Conservation (phyloP, 768 basidiomycete species). For the Boletus rubropictus region DNA sequence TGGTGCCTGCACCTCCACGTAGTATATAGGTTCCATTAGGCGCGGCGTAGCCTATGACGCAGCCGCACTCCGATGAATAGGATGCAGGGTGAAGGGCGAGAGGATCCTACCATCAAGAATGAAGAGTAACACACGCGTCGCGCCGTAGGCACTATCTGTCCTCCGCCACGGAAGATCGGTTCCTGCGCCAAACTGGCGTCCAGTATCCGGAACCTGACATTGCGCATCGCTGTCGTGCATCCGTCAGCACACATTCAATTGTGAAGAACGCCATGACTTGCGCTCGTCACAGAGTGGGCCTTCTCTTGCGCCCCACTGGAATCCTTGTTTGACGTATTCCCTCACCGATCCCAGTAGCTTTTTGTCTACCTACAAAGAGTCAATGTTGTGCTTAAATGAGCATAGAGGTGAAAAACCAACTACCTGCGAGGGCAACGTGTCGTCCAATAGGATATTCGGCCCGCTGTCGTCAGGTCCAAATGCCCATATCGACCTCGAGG, state of each 20-base stretch:
- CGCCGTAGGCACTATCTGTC: conserved; percentile 98
- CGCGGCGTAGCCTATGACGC: conserved; percentile 77
- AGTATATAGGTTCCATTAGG: conserved; percentile 96
- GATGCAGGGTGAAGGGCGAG: conserved; percentile 5
- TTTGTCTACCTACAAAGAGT: conserved; percentile 70
- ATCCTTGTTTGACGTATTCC: conserved; percentile 97
- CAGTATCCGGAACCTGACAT: conserved; percentile 94
- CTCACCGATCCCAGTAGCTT: conserved; percentile 83
- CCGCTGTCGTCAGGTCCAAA: conserved; percentile 97
- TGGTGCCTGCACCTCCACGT: conserved; percentile 98
- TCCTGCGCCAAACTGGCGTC: conserved; percentile 91
- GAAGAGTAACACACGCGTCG: conserved; percentile 98
- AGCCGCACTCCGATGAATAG: background rate
- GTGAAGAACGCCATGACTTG: conserved; percentile 42
- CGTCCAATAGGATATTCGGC: conserved; percentile 89
- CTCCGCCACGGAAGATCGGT: conserved; percentile 96
- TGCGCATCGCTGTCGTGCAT: conserved; percentile 75
- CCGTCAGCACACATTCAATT: background rate
- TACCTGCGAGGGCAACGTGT: conserved; percentile 92
- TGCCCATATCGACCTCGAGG: conserved; percentile 98
- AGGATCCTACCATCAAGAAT: conserved; percentile 81
- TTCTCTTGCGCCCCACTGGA: conserved; percentile 98
- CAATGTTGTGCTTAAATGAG: background rate
- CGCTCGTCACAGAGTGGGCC: conserved; percentile 98
- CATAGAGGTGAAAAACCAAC: conserved; percentile 8